A percentile compares a stretch with the other conserved stretches of the same genome.
These are phyloP conservation scores for Boehmeria nivea DNA, from an alignment of 306 rosid species.

Conservation along the genomic window DNA sequence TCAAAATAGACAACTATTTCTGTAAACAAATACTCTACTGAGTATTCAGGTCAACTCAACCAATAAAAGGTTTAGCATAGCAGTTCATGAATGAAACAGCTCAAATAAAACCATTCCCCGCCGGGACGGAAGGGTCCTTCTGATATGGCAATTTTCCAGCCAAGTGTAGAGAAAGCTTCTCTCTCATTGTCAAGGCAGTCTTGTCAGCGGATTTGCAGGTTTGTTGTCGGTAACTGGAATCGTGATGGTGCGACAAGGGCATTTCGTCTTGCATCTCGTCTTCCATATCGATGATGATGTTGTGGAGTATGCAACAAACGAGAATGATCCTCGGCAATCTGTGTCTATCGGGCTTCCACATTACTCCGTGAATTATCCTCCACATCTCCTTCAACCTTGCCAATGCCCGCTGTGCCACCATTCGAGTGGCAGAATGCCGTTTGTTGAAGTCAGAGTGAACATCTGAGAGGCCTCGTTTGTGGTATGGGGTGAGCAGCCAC, in stretches of 20 bases:
- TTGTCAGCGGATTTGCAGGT: conserved; percentile 46
- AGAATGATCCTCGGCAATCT: conserved; percentile 72
- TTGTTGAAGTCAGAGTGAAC: conserved; percentile 48
- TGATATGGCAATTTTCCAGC: conserved; percentile 29
- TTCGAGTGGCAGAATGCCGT: conserved; percentile 50
- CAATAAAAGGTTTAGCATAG: no score
- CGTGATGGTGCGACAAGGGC: conserved; percentile 55
- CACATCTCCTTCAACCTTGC: conserved; percentile 72
- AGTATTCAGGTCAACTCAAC: no score
- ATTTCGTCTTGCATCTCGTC: conserved; percentile 49
- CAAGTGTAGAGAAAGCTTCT: conserved; percentile 52
- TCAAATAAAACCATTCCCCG: background rate
- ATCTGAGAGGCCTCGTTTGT: conserved; percentile 45
- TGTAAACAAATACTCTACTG: background rate
- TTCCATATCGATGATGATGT: conserved; percentile 70
- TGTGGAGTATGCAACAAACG: conserved; percentile 84
- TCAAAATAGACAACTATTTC: conserved; percentile 3
- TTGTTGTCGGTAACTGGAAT: conserved; percentile 56
- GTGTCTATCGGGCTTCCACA: conserved; percentile 87
- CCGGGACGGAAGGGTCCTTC: conserved; percentile 3
- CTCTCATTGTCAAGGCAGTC: conserved; percentile 41
- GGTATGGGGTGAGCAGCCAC: conserved; percentile 79
- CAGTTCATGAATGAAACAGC: background rate
- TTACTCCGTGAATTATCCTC: conserved; percentile 73
- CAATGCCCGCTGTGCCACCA: conserved; percentile 75